These are phyloP conservation scores for Amylocarpus encephaloides DNA, from an alignment of 2,329 filamentous ascomycete species.

Conservation along the genomic window DNA sequence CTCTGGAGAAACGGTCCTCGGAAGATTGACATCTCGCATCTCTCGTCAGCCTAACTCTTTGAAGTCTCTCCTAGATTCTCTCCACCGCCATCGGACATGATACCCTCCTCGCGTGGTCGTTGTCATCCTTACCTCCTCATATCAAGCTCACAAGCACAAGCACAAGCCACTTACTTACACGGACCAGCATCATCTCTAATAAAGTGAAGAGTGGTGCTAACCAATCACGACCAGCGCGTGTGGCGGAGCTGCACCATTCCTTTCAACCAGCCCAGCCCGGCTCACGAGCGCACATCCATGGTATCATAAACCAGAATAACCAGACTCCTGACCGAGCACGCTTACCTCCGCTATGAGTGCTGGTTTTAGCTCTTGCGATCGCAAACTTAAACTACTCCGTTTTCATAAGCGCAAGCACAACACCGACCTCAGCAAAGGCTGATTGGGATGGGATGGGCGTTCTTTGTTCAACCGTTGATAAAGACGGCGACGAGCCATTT, in stretches of 20 bases:
- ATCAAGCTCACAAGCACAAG: too few species aligned
- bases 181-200: too few species aligned
- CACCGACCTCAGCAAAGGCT: slow-evolving; percentile 9
- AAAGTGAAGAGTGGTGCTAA: too few species aligned
- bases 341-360: slow-evolving; percentile 9
- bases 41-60: too few species aligned
- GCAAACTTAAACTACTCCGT: not conserved
- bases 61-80: too few species aligned
- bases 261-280: not conserved
- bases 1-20: too few species aligned
- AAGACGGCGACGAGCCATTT: slow-evolving; percentile 25
- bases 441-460: slow-evolving; percentile 24
- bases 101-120: too few species aligned
- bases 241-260: slow-evolving; percentile 3
- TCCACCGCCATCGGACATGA: too few species aligned
- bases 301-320: not conserved
- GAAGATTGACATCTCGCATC: too few species aligned
- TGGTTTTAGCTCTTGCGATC: not conserved
- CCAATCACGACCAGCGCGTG: not conserved
- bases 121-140: too few species aligned
- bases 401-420: slow-evolving; percentile 11
- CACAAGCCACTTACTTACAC: too few species aligned
- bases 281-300: slow-evolving; percentile 3
- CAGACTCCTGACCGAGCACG: not conserved
- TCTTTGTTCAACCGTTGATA: slow-evolving; percentile 26